These are phyloP conservation scores for Mrakiaceae sp. DNA, from an alignment of 1,284 basidiomycete genomes.

Conservation along the genomic window DNA sequence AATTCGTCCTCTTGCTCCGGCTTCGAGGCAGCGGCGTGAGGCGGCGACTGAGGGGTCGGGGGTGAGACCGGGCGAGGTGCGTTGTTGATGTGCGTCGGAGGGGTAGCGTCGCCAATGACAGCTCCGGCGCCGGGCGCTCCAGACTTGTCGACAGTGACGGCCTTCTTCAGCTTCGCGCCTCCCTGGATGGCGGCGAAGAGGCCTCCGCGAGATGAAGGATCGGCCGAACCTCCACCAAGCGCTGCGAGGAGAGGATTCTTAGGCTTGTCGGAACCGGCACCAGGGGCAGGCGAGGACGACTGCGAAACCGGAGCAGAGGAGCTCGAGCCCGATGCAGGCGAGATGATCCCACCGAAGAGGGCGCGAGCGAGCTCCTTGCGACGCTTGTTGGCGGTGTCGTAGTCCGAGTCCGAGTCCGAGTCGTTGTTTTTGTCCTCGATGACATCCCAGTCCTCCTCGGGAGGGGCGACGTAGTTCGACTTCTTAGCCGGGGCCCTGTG, in stretches of 20 bases:
- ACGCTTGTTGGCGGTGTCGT: constrained; percentile 49
- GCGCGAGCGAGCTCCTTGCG: constrained; percentile 63
- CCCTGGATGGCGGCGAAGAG: constrained; percentile 73
- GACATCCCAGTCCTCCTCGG: constrained; percentile 75
- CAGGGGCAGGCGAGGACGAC: constrained; percentile 27
- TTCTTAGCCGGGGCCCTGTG: constrained; percentile 42
- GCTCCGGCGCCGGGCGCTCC: constrained; percentile 55
- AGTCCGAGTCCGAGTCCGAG: constrained; percentile 68
- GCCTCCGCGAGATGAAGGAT: constrained; percentile 49
- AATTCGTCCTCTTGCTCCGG: constrained; percentile 25
- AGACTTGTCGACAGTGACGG: constrained; percentile 76
- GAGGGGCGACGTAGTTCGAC: constrained; percentile 49
- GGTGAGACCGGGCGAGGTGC: constrained; percentile 34
- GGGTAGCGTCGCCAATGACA: constrained; percentile 59
- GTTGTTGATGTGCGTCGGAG: constrained; percentile 57
- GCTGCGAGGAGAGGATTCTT: constrained; percentile 25
- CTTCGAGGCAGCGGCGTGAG: constrained; percentile 24
- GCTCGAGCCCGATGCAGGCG: constrained; percentile 10
- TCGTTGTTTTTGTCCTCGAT: constrained; percentile 57
- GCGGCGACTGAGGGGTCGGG: constrained; percentile 33
- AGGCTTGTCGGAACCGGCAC: constrained; percentile 24
- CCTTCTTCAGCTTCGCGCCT: constrained; percentile 61
- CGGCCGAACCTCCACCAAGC: constrained; percentile 30
- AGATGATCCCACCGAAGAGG: constrained; percentile 60
- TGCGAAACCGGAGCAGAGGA: constrained; percentile 31